Evolutionary conservation across 1,284 basidiomycete species (phyloP).

Genomic region (Ceratobasidium sp.): DNA sequence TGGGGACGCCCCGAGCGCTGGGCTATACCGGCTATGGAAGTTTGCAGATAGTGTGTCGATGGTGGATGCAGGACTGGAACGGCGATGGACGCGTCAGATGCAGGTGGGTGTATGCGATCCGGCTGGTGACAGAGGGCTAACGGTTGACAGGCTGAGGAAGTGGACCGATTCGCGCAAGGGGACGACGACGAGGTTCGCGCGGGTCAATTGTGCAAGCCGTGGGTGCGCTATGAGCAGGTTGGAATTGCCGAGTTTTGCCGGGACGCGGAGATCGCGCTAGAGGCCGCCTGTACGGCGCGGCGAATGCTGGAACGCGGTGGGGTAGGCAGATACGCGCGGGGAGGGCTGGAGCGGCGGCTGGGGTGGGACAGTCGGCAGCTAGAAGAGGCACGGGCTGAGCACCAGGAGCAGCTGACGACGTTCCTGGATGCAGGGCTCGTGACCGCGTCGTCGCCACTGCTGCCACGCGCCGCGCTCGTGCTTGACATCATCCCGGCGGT

Average conservation of each 20-base stretch:
- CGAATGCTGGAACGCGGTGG: conserved; percentile 51
- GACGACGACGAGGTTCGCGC: conserved; percentile 62
- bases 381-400: conserved; percentile 56
- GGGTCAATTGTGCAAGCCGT: conserved; percentile 56
- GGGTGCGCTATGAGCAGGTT: conserved; percentile 46
- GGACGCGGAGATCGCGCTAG: conserved; percentile 60
- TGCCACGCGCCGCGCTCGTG: conserved; percentile 58
- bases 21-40: conserved; percentile 32
- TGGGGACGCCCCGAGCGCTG: neutral
- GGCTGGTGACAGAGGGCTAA: conserved; percentile 22
- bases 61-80: conserved; percentile 61
- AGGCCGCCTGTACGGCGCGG: conserved; percentile 58
- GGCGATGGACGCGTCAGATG: conserved; percentile 52
- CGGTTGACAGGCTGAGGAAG: conserved; percentile 53
- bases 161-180: conserved; percentile 52
- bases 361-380: conserved; percentile 43
- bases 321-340: conserved; percentile 27
- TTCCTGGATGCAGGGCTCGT: conserved; percentile 56
- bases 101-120: conserved; percentile 54
- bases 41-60: conserved; percentile 61
- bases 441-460: conserved; percentile 51
- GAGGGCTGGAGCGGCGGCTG: conserved; percentile 13
- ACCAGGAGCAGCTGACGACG: conserved; percentile 56
- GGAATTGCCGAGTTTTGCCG: conserved; percentile 53
- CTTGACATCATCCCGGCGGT: conserved; percentile 78